Base-by-base conservation (phyloP, 257 asterid genomes). In the Orobanche coerulescens region DNA sequence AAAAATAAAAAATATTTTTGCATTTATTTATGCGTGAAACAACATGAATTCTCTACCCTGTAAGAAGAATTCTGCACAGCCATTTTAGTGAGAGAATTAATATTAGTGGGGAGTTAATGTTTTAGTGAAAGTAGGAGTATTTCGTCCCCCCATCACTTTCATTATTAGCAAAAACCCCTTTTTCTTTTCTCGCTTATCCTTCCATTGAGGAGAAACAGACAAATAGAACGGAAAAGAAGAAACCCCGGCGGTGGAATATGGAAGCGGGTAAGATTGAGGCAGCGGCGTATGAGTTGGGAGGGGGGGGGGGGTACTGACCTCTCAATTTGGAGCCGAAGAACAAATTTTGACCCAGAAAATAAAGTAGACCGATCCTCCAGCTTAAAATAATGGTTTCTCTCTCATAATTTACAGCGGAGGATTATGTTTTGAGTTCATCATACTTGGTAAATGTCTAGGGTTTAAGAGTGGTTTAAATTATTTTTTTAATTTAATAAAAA, bases 1-100 rank as follows among this genome's bases (percentile, higher is more conserved):
- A 5, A n/a, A n/a, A n/a, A n/a, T n/a, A n/a, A n/a, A n/a, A n/a
- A n/a, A n/a, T n/a, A n/a, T n/a, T n/a, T n/a, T 48, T 1, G 16
- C 13, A 14, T n/a, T 44, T 1, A 24, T n/a, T 22, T 43, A 30
- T 37, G 44, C 44, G 13, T 42, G 44, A 36, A 31, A 18, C 14
- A 44, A 20, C 10, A 24, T 53, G 19, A 13, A 25, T 53, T 37
- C 13, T 6, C 4, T 75, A 87, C 96, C 94, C 76, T 74, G 81
- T 64, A 66, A 65, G 94, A 75, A 31, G 91, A 82, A 51, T 71
- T 78, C 64, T 78, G 92, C 79, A 72, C 64, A 62, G 86, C 86
- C 96, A 85, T 85, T 68, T 64, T 73, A 58, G 81, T 58, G 76
- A 70, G 74, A 34, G 65, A 51, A 74, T 44, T 64, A 19, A 75